These are phyloP conservation scores for Penicillium sp. DNA, from an alignment of 2,329 filamentous ascomycete species.

Conservation along the genomic window DNA sequence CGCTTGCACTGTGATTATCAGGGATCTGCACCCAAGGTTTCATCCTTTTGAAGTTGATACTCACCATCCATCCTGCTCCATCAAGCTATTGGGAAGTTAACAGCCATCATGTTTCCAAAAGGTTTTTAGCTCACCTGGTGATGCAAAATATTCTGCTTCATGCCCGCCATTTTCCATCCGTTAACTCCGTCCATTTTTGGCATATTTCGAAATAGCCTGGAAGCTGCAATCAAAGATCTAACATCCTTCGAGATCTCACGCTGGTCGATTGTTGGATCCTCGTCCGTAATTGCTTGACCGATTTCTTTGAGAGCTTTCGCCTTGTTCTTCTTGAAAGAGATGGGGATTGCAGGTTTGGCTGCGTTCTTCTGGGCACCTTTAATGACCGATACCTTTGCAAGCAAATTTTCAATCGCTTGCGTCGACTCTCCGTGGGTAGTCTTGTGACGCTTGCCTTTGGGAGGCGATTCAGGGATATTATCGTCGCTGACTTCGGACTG, in stretches of 20 bases:
- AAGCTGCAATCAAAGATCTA: slow-evolving; percentile 22
- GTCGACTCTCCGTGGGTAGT: not conserved
- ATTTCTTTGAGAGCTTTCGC: slow-evolving; percentile 33
- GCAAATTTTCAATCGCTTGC: not conserved
- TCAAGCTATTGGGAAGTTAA: slow-evolving; percentile 24
- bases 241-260: not conserved
- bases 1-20: slow-evolving; percentile 30
- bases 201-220: slow-evolving; percentile 26
- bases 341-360: slow-evolving; percentile 22
- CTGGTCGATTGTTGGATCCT: not conserved
- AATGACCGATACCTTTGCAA: slow-evolving; percentile 15
- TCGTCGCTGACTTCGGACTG: not conserved
- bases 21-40: not conserved
- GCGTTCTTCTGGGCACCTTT: slow-evolving; percentile 29
- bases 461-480: not conserved
- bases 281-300: slow-evolving; percentile 19
- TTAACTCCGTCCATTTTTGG: slow-evolving; percentile 30
- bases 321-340: slow-evolving; percentile 23
- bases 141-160: slow-evolving; percentile 35
- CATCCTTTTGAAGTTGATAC: not conserved
- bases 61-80: slow-evolving; percentile 36
- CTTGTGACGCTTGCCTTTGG: not conserved
- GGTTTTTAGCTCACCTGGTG: slow-evolving; percentile 30
- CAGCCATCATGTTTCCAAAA: not conserved
- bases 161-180: slow-evolving; percentile 31